A percentile compares a stretch with the other conserved stretches of the same genome.
Conservation (phyloP, 768 basidiomycete species). For the Rhizopogon vulgaris region DNA sequence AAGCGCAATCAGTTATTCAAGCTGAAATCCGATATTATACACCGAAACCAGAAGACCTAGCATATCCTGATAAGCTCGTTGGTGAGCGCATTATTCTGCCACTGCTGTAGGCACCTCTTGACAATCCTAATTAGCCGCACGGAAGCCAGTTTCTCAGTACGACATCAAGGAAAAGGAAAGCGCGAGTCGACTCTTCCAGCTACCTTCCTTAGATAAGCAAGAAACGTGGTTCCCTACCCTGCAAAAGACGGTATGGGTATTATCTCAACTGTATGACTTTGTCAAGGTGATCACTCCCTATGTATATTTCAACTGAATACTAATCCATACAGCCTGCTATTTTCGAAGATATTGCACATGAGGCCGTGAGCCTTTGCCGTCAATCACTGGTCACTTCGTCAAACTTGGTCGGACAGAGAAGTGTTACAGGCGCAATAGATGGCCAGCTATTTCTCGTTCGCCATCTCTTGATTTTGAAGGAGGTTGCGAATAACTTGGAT, state of each 20-base stretch:
- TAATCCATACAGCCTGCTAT: conserved; percentile 65
- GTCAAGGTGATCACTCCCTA: conserved; percentile 61
- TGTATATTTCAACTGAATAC: background rate
- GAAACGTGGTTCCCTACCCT: conserved; percentile 93
- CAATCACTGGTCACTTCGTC: conserved; percentile 74
- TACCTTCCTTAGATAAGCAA: conserved; percentile 66
- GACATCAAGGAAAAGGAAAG: conserved; percentile 65
- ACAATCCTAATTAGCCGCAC: conserved; percentile 31
- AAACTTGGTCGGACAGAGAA: conserved; percentile 51
- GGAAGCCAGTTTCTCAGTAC: conserved; percentile 35
- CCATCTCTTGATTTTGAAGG: conserved; percentile 88
- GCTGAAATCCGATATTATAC: conserved; percentile 81
- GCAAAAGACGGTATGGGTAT: conserved; percentile 83
- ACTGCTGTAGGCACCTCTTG: background rate
- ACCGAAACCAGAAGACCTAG: conserved; percentile 72
- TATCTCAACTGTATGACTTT: conserved; percentile 84
- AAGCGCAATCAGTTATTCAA: conserved; percentile 89
- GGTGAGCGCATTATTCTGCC: conserved; percentile 35
- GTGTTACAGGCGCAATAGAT: conserved; percentile 48
- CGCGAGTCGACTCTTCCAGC: conserved; percentile 59
- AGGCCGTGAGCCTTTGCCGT: conserved; percentile 78
- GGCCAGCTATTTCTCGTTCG: conserved; percentile 84
- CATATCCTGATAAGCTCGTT: conserved; percentile 79
- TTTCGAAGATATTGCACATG: conserved; percentile 95
- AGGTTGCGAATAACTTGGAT: conserved; percentile 75